phyloP scores from a whole-genome alignment of 192 early-diverging fungal genomes.

The Nowakowskiella sp. region DNA sequence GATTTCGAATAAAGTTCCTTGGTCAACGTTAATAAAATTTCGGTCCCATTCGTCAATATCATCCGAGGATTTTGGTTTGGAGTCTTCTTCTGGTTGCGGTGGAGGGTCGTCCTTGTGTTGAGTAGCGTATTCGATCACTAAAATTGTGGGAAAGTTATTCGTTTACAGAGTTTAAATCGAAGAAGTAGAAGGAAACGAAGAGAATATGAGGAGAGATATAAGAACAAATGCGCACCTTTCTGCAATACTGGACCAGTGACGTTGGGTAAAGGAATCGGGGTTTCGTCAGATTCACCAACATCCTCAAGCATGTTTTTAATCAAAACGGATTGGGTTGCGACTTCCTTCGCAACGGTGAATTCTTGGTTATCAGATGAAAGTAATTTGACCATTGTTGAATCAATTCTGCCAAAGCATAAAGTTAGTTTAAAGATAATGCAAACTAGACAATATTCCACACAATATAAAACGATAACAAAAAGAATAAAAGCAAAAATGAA shows the following conservation, averaged over 20 bases:
- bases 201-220: neutral
- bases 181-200: neutral
- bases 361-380: conserved; percentile 43
- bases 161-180: neutral
- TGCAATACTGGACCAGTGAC: conserved; percentile 79
- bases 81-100: conserved; percentile 46
- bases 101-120: conserved; percentile 74
- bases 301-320: conserved; percentile 63
- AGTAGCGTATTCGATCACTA: conserved; percentile 80
- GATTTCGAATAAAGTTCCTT: conserved; percentile 87
- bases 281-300: conserved; percentile 33
- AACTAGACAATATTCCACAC: too few species aligned
- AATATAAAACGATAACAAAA: too few species aligned
- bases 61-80: conserved; percentile 53
- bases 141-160: neutral
- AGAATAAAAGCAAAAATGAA: too few species aligned
- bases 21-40: conserved; percentile 87
- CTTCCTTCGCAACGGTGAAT: conserved; percentile 48
- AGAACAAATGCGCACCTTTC: conserved; percentile 38
- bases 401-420: too few species aligned
- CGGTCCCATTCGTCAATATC: conserved; percentile 85
- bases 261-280: conserved; percentile 79
- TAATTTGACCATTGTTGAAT: conserved; percentile 35
- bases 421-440: too few species aligned
- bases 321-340: conserved; percentile 47